A percentile compares a stretch with the other conserved stretches of the same genome.
Evolutionary conservation across 495 filamentous ascomycete genomes (phyloP).

Genomic region (Corynascus novoguineensis): DNA sequence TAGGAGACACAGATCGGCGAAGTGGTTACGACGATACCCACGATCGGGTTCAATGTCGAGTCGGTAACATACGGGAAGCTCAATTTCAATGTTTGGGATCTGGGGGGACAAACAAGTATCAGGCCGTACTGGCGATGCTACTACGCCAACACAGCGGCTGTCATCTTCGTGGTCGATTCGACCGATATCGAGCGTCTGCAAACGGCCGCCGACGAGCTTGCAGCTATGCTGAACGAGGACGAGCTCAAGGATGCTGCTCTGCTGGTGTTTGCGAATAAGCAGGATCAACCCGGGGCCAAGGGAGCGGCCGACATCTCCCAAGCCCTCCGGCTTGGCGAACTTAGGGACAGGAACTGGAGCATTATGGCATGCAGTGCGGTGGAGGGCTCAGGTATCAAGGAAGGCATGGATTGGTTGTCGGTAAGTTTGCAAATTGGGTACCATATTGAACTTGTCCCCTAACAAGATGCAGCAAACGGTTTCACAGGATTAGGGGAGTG

Average conservation of each 20-base stretch:
- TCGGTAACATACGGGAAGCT: conserved; percentile 95
- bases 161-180: conserved; percentile 96
- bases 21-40: conserved; percentile 97
- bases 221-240: conserved; percentile 94
- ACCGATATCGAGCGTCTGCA: conserved; percentile 93
- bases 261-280: conserved; percentile 97
- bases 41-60: conserved; percentile 98
- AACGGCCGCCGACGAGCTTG: conserved; percentile 86
- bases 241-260: conserved; percentile 88
- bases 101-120: conserved; percentile 94
- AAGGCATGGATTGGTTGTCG: conserved; percentile 99
- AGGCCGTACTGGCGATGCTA: conserved; percentile 99
- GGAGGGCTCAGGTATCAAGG: conserved; percentile 85
- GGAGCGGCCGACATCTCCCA: conserved; percentile 95
- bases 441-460: conserved; percentile 8
- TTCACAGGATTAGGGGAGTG: conserved; percentile 37
- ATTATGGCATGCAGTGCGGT: conserved; percentile 96
- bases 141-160: conserved; percentile 98
- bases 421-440: conserved; percentile 52
- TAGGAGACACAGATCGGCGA: conserved; percentile 72
- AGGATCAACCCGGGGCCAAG: conserved; percentile 95
- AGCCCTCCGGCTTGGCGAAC: conserved; percentile 78
- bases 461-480: conserved; percentile 44
- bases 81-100: conserved; percentile 98
- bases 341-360: conserved; percentile 97